These are phyloP conservation scores for Kodamaea lidongshanica DNA, from an alignment of 805 yeast species.

Conservation along the genomic window DNA sequence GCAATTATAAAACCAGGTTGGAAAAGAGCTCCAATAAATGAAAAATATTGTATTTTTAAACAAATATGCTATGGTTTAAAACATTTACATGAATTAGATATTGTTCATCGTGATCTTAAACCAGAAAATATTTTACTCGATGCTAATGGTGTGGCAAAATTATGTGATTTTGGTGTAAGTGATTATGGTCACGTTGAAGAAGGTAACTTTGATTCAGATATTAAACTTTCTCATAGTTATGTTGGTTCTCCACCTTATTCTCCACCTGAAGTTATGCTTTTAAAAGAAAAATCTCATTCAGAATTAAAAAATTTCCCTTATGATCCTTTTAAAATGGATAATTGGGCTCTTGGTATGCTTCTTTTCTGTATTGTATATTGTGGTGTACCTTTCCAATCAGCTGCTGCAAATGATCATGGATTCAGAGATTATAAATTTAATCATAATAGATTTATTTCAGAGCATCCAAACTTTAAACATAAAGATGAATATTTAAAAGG, in stretches of 20 bases:
- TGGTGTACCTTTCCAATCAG: slow-evolving; percentile 53
- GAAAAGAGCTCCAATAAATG: slow-evolving; percentile 45
- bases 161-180: slow-evolving; percentile 75
- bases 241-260: slow-evolving; percentile 81
- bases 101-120: slow-evolving; percentile 68
- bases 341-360: slow-evolving; percentile 68
- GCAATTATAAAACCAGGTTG: slow-evolving; percentile 53
- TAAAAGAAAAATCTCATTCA: slow-evolving; percentile 29
- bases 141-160: slow-evolving; percentile 53
- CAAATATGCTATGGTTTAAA: slow-evolving; percentile 59
- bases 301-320: slow-evolving; percentile 40
- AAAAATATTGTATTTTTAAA: slow-evolving; percentile 62
- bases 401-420: slow-evolving; percentile 41
- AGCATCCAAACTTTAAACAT: slow-evolving; percentile 46
- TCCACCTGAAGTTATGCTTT: slow-evolving; percentile 66
- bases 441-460: slow-evolving; percentile 35
- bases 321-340: slow-evolving; percentile 64
- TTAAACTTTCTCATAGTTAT: slow-evolving; percentile 38
- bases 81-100: slow-evolving; percentile 57
- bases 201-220: slow-evolving; percentile 41
- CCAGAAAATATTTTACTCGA: slow-evolving; percentile 68
- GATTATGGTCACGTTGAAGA: slow-evolving; percentile 54
- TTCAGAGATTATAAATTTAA: slow-evolving; percentile 52
- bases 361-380: slow-evolving; percentile 55
- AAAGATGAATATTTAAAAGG: slow-evolving; percentile 38